Base-by-base conservation (phyloP, 176 grass and related monocot species). In the Cenchrus americanus region DNA sequence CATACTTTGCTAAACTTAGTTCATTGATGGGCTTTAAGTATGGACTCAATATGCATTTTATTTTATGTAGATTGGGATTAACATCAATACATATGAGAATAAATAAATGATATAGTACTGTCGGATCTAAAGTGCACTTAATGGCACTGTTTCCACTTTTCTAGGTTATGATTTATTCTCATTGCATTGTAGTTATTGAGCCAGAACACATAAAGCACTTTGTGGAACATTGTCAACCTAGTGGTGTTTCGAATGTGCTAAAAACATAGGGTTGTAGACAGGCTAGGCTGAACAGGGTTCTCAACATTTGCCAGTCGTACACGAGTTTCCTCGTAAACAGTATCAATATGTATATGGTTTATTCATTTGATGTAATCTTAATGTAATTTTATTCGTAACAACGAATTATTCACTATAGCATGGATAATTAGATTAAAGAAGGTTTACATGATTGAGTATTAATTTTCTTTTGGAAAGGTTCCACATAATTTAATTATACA, bases 41-140 rank as follows among this genome's bases (percentile, higher is more conserved):
- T 62, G 15, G n/a, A 43, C 22, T 62, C 3, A 44, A 62, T 22
- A 79, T 63, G 37, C 69, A 62, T 50, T 85, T 7, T 62, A n/a
- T 86, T 80, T 34, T 64, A 43, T 72, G 32, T 27, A 62, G 22
- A 46, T 3, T 71, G 26, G 44, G 26, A 30, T 37, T 63, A 21
- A n/a, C 23, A 53, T 62, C 14, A 42, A 17, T 73, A 65, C 34
- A 54, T 1, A 34, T 80, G 67, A 54, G 60, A 86, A 62, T 13
- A 73, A 64, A 73, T 40, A 24, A 62, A 86, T 74, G 58, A 19
- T 15, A 54, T 80, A 9, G 11, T 79, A 11, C 40, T 61, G 41
- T 12, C 47, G 64, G 26, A 27, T 70, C 23, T 75, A 66, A 69
- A 63, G 3, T 83, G 21, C 21, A 62, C 30, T 18, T 78, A 50